Conservation (phyloP, 495 filamentous ascomycete genomes). For the Daldinia concentrica region DNA sequence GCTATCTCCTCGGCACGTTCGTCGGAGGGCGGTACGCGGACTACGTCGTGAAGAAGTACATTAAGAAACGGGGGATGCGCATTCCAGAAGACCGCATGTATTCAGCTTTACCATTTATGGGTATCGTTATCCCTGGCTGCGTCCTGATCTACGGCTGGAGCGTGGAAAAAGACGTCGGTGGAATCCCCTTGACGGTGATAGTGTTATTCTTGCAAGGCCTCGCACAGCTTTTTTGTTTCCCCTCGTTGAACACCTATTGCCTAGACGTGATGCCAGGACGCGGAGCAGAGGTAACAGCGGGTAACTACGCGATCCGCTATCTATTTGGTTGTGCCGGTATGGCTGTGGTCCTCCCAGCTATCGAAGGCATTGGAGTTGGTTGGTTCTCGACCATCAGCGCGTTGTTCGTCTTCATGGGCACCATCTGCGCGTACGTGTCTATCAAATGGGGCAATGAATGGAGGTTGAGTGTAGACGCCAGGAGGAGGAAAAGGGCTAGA, state of each 20-base stretch:
- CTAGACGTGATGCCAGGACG: constrained; percentile 75
- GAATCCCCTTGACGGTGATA: constrained; percentile 72
- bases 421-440: constrained; percentile 57
- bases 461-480: constrained; percentile 60
- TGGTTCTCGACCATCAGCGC: constrained; percentile 69
- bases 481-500: constrained; percentile 47
- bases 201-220: constrained; percentile 77
- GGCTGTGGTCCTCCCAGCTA: constrained; percentile 71
- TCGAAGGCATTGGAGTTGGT: constrained; percentile 73
- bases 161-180: constrained; percentile 71
- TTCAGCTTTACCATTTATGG: constrained; percentile 67
- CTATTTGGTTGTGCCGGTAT: constrained; percentile 71
- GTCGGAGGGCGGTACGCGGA: constrained; percentile 78
- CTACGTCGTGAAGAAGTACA: constrained; percentile 69
- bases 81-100: constrained; percentile 76
- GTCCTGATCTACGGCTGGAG: constrained; percentile 79
- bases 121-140: constrained; percentile 68
- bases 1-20: constrained; percentile 75
- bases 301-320: constrained; percentile 77
- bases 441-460: constrained; percentile 64
- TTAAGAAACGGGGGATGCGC: constrained; percentile 65
- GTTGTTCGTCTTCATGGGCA: constrained; percentile 61
- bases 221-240: constrained; percentile 78
- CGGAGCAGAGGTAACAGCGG: constrained; percentile 74
- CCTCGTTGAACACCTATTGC: constrained; percentile 78